Evolutionary conservation across 176 grass and related monocot genomes (phyloP).

Genomic region (sorghum (Sorghum bicolor)): DNA sequence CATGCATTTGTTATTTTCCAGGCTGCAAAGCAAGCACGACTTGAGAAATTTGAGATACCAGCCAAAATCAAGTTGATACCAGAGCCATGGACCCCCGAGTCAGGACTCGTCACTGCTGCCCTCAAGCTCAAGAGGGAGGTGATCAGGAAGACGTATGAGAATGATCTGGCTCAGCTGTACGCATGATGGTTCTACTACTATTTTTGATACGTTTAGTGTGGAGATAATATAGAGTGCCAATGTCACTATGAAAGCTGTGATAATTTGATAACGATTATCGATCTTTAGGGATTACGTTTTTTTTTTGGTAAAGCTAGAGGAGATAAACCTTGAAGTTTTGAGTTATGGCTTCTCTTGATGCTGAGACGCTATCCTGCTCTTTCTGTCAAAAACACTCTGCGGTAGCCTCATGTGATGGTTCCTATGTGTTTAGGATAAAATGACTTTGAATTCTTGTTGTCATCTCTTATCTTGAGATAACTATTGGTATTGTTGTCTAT

Average conservation of each 20-base stretch:
- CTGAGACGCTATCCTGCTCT: not conserved
- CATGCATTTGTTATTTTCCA: constrained; percentile 24
- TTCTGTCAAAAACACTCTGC: not conserved
- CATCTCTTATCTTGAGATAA: not conserved
- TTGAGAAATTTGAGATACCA: constrained; percentile 94
- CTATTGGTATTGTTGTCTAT: not conserved
- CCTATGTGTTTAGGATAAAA: not conserved
- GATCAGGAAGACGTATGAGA: constrained; percentile 65
- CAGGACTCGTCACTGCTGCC: constrained; percentile 83
- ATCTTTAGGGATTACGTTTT: not conserved
- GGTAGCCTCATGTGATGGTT: not conserved
- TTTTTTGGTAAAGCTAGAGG: not conserved
- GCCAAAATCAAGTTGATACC: constrained; percentile 68
- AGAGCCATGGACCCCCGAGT: constrained; percentile 85
- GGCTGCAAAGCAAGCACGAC: constrained; percentile 63
- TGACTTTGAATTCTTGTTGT: not conserved
- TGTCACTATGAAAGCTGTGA: not conserved
- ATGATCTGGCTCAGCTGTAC: constrained; percentile 59
- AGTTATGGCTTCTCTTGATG: not conserved
- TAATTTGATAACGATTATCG: not conserved
- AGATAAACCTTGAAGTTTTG: not conserved
- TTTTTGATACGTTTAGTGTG: constrained; percentile 11
- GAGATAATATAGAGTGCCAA: not conserved
- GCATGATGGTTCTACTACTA: constrained; percentile 29
- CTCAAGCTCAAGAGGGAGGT: constrained; percentile 92